These are phyloP conservation scores for Plasmodium gallinaceum DNA, from an alignment of 169 alveolate genomes.

Conservation along the genomic window DNA sequence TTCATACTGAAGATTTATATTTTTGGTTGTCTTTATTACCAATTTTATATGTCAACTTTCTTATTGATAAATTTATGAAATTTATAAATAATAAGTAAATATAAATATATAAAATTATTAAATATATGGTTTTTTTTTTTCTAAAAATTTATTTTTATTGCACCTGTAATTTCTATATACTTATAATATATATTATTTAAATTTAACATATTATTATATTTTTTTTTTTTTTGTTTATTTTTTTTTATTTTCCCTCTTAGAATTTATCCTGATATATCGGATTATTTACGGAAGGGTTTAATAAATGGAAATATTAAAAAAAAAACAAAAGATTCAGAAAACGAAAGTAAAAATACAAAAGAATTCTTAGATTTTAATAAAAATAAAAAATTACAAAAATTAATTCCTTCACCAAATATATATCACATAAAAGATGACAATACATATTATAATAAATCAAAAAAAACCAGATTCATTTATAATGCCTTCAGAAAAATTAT, in stretches of 20 bases:
- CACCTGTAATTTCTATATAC: not conserved
- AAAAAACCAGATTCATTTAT: slow-evolving; percentile 28
- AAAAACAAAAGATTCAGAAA: not conserved
- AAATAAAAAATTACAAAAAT: slow-evolving; percentile 14
- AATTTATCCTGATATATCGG: slow-evolving; percentile 53
- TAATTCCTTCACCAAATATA: slow-evolving; percentile 42
- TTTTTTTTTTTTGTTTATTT: not conserved
- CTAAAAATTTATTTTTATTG: not conserved
- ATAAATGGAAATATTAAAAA: not conserved
- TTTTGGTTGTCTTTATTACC: slow-evolving; percentile 70
- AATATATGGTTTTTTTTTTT: slow-evolving; percentile 2
- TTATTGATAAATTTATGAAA: slow-evolving; percentile 28
- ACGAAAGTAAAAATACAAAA: not conserved
- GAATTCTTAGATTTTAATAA: not conserved
- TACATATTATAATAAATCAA: slow-evolving; percentile 14
- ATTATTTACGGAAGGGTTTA: slow-evolving; percentile 6
- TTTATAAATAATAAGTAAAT: slow-evolving; percentile 41
- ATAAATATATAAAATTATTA: not conserved
- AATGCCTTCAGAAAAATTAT: slow-evolving; percentile 26
- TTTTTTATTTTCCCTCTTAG: slow-evolving; percentile 11
- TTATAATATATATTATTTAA: not conserved
- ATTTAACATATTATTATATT: not conserved
- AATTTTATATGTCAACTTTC: slow-evolving; percentile 47
- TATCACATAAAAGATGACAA: slow-evolving; percentile 50
- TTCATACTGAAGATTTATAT: slow-evolving; percentile 26